Evolutionary conservation across 2,329 filamentous ascomycete species (phyloP).

Genomic region (Mariannaea elegans): DNA sequence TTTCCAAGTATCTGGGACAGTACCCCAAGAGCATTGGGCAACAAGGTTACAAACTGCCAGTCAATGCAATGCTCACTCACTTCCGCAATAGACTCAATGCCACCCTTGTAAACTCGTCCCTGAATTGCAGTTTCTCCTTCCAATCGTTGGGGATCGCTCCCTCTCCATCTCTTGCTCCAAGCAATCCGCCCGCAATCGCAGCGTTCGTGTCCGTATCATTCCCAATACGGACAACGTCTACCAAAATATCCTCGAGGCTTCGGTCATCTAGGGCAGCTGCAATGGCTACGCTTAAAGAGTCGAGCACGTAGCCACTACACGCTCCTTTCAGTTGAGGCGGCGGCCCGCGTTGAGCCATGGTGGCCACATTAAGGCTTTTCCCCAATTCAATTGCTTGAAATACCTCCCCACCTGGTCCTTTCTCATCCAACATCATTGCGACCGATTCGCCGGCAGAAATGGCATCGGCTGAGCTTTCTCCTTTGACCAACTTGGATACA

Average conservation of each 20-base stretch:
- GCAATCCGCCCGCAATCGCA: conserved; percentile 55
- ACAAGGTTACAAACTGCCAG: too few relatives aligned
- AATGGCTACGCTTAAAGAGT: conserved; percentile 51
- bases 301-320: conserved; percentile 53
- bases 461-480: conserved; percentile 36
- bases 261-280: conserved; percentile 53
- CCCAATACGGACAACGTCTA: conserved; percentile 56
- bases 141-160: conserved; percentile 52
- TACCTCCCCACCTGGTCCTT: conserved; percentile 22
- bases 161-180: conserved; percentile 55
- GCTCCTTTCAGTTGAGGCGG: conserved; percentile 36
- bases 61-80: not conserved
- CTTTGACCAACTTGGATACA: conserved; percentile 44
- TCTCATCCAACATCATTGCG: conserved; percentile 35
- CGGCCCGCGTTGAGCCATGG: conserved; percentile 46
- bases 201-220: conserved; percentile 58
- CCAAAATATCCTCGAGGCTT: conserved; percentile 52
- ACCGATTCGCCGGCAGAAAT: conserved; percentile 39
- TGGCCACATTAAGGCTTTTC: conserved; percentile 33
- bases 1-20: too few relatives aligned
- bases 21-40: too few relatives aligned
- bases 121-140: conserved; percentile 51
- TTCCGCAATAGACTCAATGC: conserved; percentile 6
- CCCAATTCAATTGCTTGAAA: conserved; percentile 42
- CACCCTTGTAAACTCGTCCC: conserved; percentile 45